These are phyloP conservation scores for Pisolithus albus DNA, from an alignment of 768 basidiomycete species.

Conservation along the genomic window DNA sequence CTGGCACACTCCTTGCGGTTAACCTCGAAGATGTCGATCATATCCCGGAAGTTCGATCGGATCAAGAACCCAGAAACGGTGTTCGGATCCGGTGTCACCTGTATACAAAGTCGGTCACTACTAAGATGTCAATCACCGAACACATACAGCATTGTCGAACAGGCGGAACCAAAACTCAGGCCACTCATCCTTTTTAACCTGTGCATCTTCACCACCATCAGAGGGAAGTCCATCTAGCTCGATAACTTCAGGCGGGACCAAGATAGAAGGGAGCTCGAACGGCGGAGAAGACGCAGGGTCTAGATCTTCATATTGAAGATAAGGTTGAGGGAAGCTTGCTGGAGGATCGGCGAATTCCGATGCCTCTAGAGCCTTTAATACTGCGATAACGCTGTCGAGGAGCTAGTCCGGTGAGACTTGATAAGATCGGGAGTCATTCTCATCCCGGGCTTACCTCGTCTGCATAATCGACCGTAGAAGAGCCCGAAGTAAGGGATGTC, in stretches of 20 bases:
- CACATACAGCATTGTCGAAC: slow-evolving; percentile 52
- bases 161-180: slow-evolving; percentile 63
- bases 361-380: slow-evolving; percentile 55
- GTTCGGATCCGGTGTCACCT: slow-evolving; percentile 74
- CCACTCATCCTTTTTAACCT: slow-evolving; percentile 78
- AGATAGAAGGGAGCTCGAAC: slow-evolving; percentile 68
- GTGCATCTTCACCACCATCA: slow-evolving; percentile 64
- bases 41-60: slow-evolving; percentile 66
- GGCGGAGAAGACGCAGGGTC: slow-evolving; percentile 35
- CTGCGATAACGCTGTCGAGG: slow-evolving; percentile 63
- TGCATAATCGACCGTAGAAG: slow-evolving; percentile 39
- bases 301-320: slow-evolving; percentile 41
- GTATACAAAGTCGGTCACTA: background rate
- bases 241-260: slow-evolving; percentile 84
- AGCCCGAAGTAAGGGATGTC: slow-evolving; percentile 43
- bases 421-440: slow-evolving; percentile 3
- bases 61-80: slow-evolving; percentile 76
- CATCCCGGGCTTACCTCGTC: slow-evolving; percentile 47
- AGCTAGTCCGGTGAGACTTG: slow-evolving; percentile 37
- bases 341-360: slow-evolving; percentile 52
- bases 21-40: slow-evolving; percentile 85
- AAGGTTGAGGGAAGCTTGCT: slow-evolving; percentile 60
- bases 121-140: slow-evolving; percentile 4
- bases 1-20: slow-evolving; percentile 94
- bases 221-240: slow-evolving; percentile 68